Percentiles rank a stretch among this genome's conserved stretches.
Conservation (phyloP, 495 filamentous ascomycete genomes). For the Neurospora sp. region DNA sequence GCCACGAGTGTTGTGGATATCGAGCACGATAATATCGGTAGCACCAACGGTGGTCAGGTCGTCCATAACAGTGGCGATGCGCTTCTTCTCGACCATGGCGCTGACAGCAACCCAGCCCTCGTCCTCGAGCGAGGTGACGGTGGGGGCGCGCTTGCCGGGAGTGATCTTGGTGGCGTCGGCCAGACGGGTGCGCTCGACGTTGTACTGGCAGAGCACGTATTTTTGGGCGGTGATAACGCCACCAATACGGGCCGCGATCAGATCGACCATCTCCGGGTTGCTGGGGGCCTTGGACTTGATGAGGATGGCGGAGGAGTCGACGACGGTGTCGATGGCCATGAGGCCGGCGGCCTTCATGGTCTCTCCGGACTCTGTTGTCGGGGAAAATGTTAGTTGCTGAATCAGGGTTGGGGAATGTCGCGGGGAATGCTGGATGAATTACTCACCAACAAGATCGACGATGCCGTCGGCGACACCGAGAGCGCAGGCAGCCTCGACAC, state of each 20-base stretch:
- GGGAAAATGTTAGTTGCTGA: background rate
- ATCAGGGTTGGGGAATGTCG: background rate
- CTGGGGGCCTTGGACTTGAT: conserved; percentile 86
- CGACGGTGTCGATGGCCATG: conserved; percentile 88
- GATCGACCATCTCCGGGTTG: conserved; percentile 63
- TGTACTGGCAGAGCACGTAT: conserved; percentile 95
- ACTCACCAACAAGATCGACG: conserved; percentile 89
- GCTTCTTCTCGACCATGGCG: conserved; percentile 88
- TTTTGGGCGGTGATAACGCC: conserved; percentile 95
- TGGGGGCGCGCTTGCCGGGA: conserved; percentile 90
- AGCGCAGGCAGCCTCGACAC: conserved; percentile 93
- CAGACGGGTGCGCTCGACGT: conserved; percentile 63
- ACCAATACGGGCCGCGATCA: conserved; percentile 71
- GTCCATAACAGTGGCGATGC: conserved; percentile 86
- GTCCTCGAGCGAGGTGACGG: conserved; percentile 76
- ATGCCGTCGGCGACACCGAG: conserved; percentile 94
- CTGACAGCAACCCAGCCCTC: conserved; percentile 88
- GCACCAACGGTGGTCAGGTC: conserved; percentile 70
- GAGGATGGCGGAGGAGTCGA: conserved; percentile 75
- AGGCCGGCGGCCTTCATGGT: conserved; percentile 98
- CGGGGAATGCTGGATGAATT: conserved; percentile 4
- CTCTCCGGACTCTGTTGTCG: conserved; percentile 82
- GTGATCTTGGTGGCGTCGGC: conserved; percentile 65
- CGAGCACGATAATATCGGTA: conserved; percentile 75
- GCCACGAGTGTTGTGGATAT: conserved; percentile 73